Evolutionary conservation across 768 basidiomycete species (phyloP).

Genomic region (Chalciporus piperatus): DNA sequence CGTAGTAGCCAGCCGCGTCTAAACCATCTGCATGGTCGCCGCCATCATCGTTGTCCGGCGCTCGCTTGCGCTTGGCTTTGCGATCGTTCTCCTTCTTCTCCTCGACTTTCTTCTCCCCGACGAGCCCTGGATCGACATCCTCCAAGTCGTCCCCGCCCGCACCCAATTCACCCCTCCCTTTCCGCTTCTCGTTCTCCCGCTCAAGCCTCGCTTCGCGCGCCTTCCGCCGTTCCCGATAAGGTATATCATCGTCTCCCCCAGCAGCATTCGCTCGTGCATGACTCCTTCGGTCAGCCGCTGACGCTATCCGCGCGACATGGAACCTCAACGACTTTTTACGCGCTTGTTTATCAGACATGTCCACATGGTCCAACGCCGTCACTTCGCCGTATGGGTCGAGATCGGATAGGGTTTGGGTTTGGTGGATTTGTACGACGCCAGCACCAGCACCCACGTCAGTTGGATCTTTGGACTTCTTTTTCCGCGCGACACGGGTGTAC

Average conservation of each 20-base stretch:
- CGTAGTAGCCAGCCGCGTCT: constrained; percentile 77
- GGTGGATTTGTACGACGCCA: neutral
- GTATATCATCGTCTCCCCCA: constrained; percentile 95
- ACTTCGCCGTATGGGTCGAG: constrained; percentile 69
- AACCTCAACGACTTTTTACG: constrained; percentile 84
- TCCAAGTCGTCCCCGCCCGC: constrained; percentile 70
- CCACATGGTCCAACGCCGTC: constrained; percentile 61
- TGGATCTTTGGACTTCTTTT: constrained; percentile 18
- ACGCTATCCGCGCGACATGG: constrained; percentile 90
- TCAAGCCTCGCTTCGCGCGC: constrained; percentile 55
- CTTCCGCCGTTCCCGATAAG: constrained; percentile 75
- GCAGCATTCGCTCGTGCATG: constrained; percentile 66
- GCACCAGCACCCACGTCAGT: neutral
- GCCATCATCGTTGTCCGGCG: constrained; percentile 37
- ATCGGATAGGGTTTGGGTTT: neutral
- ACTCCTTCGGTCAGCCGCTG: constrained; percentile 69
- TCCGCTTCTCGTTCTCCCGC: constrained; percentile 40
- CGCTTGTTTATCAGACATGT: constrained; percentile 80
- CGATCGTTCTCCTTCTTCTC: constrained; percentile 33
- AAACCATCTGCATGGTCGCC: constrained; percentile 43
- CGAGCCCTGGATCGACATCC: constrained; percentile 46
- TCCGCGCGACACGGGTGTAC: constrained; percentile 32
- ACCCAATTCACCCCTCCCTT: constrained; percentile 32
- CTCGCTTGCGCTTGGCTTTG: constrained; percentile 34
- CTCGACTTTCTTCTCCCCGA: constrained; percentile 19